A percentile compares a stretch with the other conserved stretches of the same genome.
Evolutionary conservation across 345 rosid species (phyloP).

Genomic region (Geranium rotundifolium): DNA sequence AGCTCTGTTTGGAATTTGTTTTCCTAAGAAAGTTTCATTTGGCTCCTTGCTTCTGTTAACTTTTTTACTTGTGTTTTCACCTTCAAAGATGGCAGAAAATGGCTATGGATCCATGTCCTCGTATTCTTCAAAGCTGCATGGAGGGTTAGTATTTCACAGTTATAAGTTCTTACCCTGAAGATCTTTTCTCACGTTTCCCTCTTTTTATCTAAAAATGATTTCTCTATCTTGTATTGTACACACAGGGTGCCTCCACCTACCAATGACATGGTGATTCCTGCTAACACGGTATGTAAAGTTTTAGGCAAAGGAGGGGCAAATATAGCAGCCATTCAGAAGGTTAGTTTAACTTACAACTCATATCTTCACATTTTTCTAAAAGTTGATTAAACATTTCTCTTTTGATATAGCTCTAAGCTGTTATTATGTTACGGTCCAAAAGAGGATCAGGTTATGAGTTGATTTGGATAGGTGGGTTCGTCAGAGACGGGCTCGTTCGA

Average conservation of each 20-base stretch:
- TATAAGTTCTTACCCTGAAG: slow-evolving; percentile 1
- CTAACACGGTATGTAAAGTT: slow-evolving; percentile 79
- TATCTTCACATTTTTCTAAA: neutral
- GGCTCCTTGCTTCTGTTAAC: neutral
- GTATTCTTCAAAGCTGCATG: slow-evolving; percentile 59
- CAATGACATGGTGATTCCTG: slow-evolving; percentile 72
- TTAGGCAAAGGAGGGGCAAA: slow-evolving; percentile 90
- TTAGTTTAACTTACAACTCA: slow-evolving; percentile 18
- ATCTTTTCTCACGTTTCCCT: neutral
- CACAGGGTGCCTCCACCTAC: slow-evolving; percentile 50
- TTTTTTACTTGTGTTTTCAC: neutral
- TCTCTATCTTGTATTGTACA: slow-evolving; percentile 5
- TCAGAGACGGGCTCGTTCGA: too few species aligned
- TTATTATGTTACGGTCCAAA: too few species aligned
- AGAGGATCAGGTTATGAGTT: too few species aligned
- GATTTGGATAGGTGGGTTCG: too few species aligned
- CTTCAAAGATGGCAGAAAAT: slow-evolving; percentile 46
- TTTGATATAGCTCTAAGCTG: too few species aligned
- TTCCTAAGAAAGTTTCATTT: neutral
- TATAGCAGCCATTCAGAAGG: slow-evolving; percentile 79
- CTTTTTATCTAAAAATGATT: slow-evolving; percentile 1
- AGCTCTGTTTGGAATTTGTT: neutral
- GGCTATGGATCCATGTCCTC: slow-evolving; percentile 58
- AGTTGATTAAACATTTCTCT: neutral
- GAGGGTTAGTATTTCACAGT: slow-evolving; percentile 47